Evolutionary conservation across 2,329 filamentous ascomycete genomes (phyloP).

Genomic region (Cordyceps pruinosa): DNA sequence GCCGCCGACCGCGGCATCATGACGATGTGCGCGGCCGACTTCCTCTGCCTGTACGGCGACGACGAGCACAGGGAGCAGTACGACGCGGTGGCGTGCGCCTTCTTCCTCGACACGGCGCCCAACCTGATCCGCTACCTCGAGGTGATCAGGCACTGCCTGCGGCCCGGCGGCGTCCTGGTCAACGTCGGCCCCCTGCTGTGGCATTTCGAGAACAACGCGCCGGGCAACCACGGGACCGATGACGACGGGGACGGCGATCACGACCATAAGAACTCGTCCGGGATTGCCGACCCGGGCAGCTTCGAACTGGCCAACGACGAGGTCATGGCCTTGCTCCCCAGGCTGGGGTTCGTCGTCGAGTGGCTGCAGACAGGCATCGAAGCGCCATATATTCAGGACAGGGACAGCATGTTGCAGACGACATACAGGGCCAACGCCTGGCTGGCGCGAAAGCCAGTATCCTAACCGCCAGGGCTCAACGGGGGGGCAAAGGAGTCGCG

Average conservation of each 20-base stretch:
- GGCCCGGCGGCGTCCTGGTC: slow-evolving; percentile 71
- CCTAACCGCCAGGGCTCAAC: too few relatives aligned
- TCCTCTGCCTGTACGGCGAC: slow-evolving; percentile 74
- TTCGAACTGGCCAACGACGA: slow-evolving; percentile 90
- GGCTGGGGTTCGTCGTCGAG: slow-evolving; percentile 71
- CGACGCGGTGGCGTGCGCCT: slow-evolving; percentile 81
- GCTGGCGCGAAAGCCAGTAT: slow-evolving; percentile 67
- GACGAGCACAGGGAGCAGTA: slow-evolving; percentile 55
- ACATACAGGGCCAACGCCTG: slow-evolving; percentile 76
- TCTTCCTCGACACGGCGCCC: slow-evolving; percentile 95
- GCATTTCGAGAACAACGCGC: slow-evolving; percentile 81
- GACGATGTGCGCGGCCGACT: slow-evolving; percentile 91
- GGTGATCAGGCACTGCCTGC: slow-evolving; percentile 71
- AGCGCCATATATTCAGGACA: slow-evolving; percentile 83
- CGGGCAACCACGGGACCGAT: slow-evolving; percentile 48
- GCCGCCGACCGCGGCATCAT: slow-evolving; percentile 53
- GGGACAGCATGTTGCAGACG: slow-evolving; percentile 77
- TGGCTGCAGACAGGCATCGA: slow-evolving; percentile 51
- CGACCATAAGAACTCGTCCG: slow-evolving; percentile 45
- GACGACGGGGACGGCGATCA: slow-evolving; percentile 44
- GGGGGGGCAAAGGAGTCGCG: not conserved
- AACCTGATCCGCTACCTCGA: slow-evolving; percentile 88
- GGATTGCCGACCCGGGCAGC: slow-evolving; percentile 81
- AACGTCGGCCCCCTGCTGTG: slow-evolving; percentile 89
- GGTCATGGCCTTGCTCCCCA: slow-evolving; percentile 66